Evolutionary conservation across 176 grass and related monocot genomes (phyloP).

Genomic region (Avena insularis): DNA sequence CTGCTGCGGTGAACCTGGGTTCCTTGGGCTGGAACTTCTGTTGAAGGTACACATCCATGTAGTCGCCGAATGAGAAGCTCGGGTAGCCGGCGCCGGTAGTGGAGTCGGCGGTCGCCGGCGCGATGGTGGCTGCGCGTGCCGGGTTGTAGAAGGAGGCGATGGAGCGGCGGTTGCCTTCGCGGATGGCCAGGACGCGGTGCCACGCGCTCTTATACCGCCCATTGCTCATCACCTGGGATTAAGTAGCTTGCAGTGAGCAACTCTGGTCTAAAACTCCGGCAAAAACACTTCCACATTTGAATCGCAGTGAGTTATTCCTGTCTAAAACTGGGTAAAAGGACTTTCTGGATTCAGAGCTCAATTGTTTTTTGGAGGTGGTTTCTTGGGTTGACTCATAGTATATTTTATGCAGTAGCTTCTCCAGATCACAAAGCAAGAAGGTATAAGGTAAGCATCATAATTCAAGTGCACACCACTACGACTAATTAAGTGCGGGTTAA

Average conservation of each 20-base stretch:
- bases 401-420: neutral
- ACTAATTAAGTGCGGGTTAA: conserved; percentile 40
- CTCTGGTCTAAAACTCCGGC: neutral
- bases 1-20: conserved; percentile 55
- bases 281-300: neutral
- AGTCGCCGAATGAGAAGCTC: conserved; percentile 71
- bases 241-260: neutral
- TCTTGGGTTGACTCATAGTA: neutral
- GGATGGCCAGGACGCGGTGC: conserved; percentile 77
- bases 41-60: conserved; percentile 87
- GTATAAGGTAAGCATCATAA: neutral
- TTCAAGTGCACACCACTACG: neutral
- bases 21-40: conserved; percentile 82
- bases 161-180: conserved; percentile 74
- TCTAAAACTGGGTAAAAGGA: neutral
- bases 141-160: conserved; percentile 95
- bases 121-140: conserved; percentile 56
- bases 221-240: conserved; percentile 67
- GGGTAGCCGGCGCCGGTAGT: conserved; percentile 49
- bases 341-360: neutral
- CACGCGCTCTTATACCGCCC: conserved; percentile 87
- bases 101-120: conserved; percentile 42
- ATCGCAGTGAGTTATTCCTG: neutral
- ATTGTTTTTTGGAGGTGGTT: conserved; percentile 23
- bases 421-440: conserved; percentile 16